Base-by-base conservation (phyloP, 2,329 filamentous ascomycete species). In the Fusarium phyllophilum region DNA sequence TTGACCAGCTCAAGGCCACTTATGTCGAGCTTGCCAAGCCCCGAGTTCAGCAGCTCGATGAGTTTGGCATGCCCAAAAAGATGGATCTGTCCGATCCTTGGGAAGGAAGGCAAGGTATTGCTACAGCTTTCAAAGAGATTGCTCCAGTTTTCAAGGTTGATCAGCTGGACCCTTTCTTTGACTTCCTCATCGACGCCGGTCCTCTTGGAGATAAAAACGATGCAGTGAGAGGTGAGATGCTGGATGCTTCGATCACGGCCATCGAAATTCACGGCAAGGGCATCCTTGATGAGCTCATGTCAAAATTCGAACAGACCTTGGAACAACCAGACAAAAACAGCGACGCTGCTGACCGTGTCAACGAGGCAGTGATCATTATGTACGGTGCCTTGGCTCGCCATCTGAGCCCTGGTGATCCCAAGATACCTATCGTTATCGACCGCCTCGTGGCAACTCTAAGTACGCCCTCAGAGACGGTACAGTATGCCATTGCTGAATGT, bases 331-430 rank as follows among this genome's bases (percentile, higher is more conserved):
- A 96, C 81, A 94, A 93, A 80, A 92, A 91, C 65, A 95, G 92
- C 2, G 91, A 95, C 75, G 90, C 92, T 61, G 92, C 94, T 24
- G 97, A 99, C 82, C 90, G 94, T 68, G 93, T 98, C 72, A 98
- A 98, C 77, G 96, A 99, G 83, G 96, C 97, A 24, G 95, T 99
- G 59, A 95, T 99, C 76, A 96, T 99, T 77, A 92, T 99, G 81
- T 99, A 99, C 78, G 96, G 96, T 80, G 96, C 97, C 58, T 85
- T 99, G 42, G 96, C 95, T 48, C 91, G 94, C 58, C 96, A 99
- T 85, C 85, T 99, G 67, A 90, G 93, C 75, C 84, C 91, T 13
- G 94, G 95, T n/a, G 96, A 99, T 81, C 85, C 90, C 74, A 95
- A 97, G 78, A 90, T 98, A 55, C 94, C 95, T 2, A 91, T 93